A percentile compares a stretch with the other conserved stretches of the same genome.
Conservation (phyloP, 2,329 filamentous ascomycete species). For the Stemphylium vesicarium region DNA sequence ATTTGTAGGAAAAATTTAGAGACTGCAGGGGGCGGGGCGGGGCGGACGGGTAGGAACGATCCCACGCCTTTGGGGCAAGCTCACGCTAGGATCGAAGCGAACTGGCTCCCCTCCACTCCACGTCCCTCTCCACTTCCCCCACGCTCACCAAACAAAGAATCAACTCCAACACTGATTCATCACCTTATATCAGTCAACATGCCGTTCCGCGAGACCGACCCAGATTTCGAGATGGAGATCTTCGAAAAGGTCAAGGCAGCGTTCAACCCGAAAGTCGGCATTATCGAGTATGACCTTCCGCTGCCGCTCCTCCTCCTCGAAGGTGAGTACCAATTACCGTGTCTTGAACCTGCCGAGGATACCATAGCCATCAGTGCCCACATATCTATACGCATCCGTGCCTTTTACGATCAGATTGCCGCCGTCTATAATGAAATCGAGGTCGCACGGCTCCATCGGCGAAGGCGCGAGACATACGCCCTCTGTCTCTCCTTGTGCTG, state of each 20-base stretch:
- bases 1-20: too few species aligned
- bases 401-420: conserved; percentile 12
- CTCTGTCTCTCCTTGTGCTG: conserved; percentile 20
- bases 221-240: conserved; percentile 15
- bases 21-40: too few species aligned
- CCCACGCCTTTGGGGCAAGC: too few species aligned
- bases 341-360: too few species aligned
- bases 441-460: not conserved
- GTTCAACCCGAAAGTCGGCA: conserved; percentile 12
- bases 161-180: not conserved
- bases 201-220: conserved; percentile 15
- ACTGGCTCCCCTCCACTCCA: too few species aligned
- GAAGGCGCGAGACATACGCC: conserved; percentile 17
- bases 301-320: conserved; percentile 15
- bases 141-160: too few species aligned
- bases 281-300: conserved; percentile 14
- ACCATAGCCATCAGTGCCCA: conserved; percentile 16
- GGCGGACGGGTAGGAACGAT: too few species aligned
- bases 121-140: too few species aligned
- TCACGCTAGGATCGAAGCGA: too few species aligned
- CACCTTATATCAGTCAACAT: conserved; percentile 13
- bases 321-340: too few species aligned
- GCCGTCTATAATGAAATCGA: conserved; percentile 4
- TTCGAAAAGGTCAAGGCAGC: conserved; percentile 17
- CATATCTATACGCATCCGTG: conserved; percentile 13